Evolutionary conservation across 345 rosid genomes (phyloP), one percentile per base, ranked within the genome.

Genomic region (Populus pruinosa): DNA sequence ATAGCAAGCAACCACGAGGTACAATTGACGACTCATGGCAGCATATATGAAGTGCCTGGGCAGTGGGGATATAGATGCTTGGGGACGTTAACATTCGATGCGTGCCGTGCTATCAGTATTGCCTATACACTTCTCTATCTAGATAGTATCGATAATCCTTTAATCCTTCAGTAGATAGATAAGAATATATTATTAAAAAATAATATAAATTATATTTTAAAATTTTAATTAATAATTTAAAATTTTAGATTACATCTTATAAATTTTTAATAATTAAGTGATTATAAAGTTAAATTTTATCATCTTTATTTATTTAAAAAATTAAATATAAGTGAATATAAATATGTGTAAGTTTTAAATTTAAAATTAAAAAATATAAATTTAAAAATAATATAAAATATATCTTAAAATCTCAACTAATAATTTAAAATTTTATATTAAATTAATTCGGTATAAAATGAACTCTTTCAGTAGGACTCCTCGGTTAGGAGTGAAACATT

Each of bases 271-370:
- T 27, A 0, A 4, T 0, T 0, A 33, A 33, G 0, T 0, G 0
- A 0, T 33, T 0, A 33, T 0, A 0, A 33, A 0, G 0, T 33
- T 33, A 0, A 33, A 33, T 33, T 33, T 33, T 4, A 33, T 0
- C 0, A 33, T 33, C 5, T 33, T 3, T 33, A 33, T 33, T 33
- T 33, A 4, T 33, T 33, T 33, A 0, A 4, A 33, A 33, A 33
- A 4, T 33, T 33, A 33, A 0, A 33, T 0, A 4, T 0, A 33
- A 33, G 1, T 4, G 4, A 4, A 0, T 33, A 0, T 4, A 0
- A 33, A 0, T 0, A 0, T 33, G 4, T 33, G 0, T 0, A 33
- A 33, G 0, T 33, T 33, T 33, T 0, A 4, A 33, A 0, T 0
- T 33, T 0, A 33, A 33, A 33, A 33, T 0, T 4, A 3, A 33